Percentiles rank a stretch among this genome's conserved stretches.
Evolutionary conservation across 2,329 filamentous ascomycete species (phyloP).

Genomic region (Pseudogymnoascus sp.): DNA sequence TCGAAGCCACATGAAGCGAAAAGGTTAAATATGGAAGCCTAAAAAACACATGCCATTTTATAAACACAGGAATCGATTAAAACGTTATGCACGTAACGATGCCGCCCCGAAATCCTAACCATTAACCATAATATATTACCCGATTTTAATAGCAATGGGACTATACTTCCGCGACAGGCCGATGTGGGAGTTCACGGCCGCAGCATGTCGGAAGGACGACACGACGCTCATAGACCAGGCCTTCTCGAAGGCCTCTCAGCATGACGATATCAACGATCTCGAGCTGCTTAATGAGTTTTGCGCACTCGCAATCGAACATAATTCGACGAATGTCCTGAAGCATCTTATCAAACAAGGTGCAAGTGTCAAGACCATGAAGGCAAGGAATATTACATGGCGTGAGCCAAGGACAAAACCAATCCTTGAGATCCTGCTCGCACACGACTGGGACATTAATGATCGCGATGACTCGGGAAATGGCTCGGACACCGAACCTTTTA

Average conservation of each 20-base stretch:
- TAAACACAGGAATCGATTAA: neutral
- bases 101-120: neutral
- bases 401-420: neutral
- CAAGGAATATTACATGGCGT: neutral
- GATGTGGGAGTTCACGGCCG: neutral
- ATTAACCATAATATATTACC: neutral
- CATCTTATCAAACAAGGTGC: neutral
- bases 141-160: neutral
- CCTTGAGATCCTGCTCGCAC: constrained; percentile 13
- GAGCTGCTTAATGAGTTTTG: neutral
- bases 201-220: constrained; percentile 12
- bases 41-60: neutral
- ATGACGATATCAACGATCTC: neutral
- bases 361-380: neutral
- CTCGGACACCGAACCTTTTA: neutral
- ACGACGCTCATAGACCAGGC: neutral
- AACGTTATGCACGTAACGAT: neutral
- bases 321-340: neutral
- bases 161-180: neutral
- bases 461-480: neutral
- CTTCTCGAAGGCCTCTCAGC: neutral
- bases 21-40: neutral
- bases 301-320: neutral
- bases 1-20: neutral
- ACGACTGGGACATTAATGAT: constrained; percentile 13